Evolutionary conservation across 768 basidiomycete genomes (phyloP), one percentile per base, ranked within the genome.

Genomic region (Termitomyces sp.): DNA sequence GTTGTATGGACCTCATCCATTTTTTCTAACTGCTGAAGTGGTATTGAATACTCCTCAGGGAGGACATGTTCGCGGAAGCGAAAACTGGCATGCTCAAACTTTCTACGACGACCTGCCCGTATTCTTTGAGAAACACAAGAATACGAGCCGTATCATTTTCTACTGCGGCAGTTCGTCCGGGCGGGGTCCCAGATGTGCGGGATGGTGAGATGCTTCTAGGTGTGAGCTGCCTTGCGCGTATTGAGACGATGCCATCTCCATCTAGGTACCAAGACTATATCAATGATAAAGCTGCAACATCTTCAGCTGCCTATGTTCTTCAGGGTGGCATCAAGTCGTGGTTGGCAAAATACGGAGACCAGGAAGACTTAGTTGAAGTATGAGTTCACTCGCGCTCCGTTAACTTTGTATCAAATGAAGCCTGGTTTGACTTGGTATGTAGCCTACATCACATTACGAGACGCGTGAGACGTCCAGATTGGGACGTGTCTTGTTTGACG

Each of bases 81-180:
- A 73, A 52, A 77, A 83, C 37, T 73, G 67, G 57, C 70, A 74
- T 2, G 83, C 82, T 0, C 78, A 84, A 59, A 76, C 76, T 0
- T 83, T 85, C 63, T 74, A 77, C 46, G 73, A 79, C 48, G 70
- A 77, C 35, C 66, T 82, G 12, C 68, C 73, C 0, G 38, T 44
- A 10, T 78, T 83, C 62, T 72, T 76, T 29, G 70, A 77, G 29
- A 69, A 71, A 50, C 75, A 79, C 60, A 69, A 69, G 49, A 62
- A 71, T 23, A 76, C 71, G 0, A 62, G 68, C 10, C 67, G 69
- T 12, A 80, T 85, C 9, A 74, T 84, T 7, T 84, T 85, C 57
- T 84, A 84, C 56, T 84, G 81, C 55, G 68, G 73, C 41, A 79
- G 79, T 61, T 82, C 80, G 1, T 69, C 71, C 41, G 82, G 82